Evolutionary conservation across 306 rosid species (phyloP), one percentile per base, ranked within the genome.

Genomic region (Pyrus pyrifolia): DNA sequence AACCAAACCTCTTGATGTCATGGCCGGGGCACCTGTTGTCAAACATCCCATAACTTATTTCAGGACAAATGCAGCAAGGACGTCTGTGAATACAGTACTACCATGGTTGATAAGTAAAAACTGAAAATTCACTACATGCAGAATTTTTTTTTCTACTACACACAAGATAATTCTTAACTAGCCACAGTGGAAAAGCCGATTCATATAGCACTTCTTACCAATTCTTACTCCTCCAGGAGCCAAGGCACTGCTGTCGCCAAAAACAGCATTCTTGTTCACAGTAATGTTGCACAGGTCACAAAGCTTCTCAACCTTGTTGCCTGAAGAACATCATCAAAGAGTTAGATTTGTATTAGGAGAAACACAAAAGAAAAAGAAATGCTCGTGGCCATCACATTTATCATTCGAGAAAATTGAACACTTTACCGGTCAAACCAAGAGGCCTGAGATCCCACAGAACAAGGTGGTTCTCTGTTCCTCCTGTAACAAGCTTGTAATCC

Each of bases 371-470:
- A 15, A 45, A 25, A 0, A n/a, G 11, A 22, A 2, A 10, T 18
- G 15, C 23, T 3, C 1, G 12, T 60, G 8, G 25, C 1, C 38
- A 73, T 23, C 44, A 53, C 10, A 10, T n/a, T 66, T 23, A 29
- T 2, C 6, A 13, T 8, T 5, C 2, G 3, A 45, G 21, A 73
- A n/a, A 58, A 31, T 31, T 51, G 4, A 11, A 51, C 13, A 46
- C 1, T 49, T 81, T 87, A 93, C 98, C 98, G 1, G 98, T 93
- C 89, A 93, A 86, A 64, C 98, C 97, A 77, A 93, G 90, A 75
- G 98, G 98, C 67, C 96, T 89, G 76, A 93, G 98, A 90, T 93
- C 98, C 98, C 98, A 93, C 79, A 93, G 87, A 81, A 93, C 97
- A 76, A 91, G 97, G 81, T 93, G 98, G 83, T 93, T 93, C 87